Base-by-base conservation (phyloP, 176 grass and related monocot species). In the Tuctoria greenei region DNA sequence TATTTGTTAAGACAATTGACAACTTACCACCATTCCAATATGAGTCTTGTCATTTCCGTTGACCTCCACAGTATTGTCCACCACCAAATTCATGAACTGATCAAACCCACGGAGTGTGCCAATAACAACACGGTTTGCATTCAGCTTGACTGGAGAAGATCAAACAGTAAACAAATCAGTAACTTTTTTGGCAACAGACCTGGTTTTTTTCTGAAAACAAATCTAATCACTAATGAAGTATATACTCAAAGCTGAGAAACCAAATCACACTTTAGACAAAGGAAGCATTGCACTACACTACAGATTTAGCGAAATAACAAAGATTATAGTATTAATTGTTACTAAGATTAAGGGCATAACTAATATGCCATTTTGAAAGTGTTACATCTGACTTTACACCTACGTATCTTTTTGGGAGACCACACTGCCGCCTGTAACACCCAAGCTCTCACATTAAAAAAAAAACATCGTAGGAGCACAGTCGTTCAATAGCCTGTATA, bases 51-150 rank as follows among this genome's bases (percentile, higher is more conserved):
- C 93, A 62, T 83, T 92, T 64, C 93, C 86, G 72, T 87, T 96
- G 28, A 90, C 81, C 78, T 92, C 93, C 2, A 96, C 78, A 0
- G 89, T 96, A 64, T 92, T 96, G 56, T 96, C 93, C 36, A 96
- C n/a, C 63, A 96, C 93, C 70, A 96, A 60, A 70, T 96, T 96
- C 89, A 92, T 96, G 71, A 96, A 96, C 77, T 96, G 93, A 73
- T 96, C 93, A 74, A 92, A 96, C 47, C 93, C 93, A 23, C 86
- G 84, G 17, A 92, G 84, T 8, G 89, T 96, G 50, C 93, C 93
- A 75, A 96, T 54, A 59, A 92, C 78, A 61, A 96, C 84, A 39
- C 84, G 64, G 31, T 96, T 96, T 61, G 86, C 93, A 78, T 96
- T 96, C 81, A 92, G 60, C 82, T 92, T 96, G 63, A 96, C 93